Percentiles rank a stretch among this genome's conserved stretches.
Conservation (phyloP, 2,329 filamentous ascomycete genomes). For the Fusarium dlaminii region DNA sequence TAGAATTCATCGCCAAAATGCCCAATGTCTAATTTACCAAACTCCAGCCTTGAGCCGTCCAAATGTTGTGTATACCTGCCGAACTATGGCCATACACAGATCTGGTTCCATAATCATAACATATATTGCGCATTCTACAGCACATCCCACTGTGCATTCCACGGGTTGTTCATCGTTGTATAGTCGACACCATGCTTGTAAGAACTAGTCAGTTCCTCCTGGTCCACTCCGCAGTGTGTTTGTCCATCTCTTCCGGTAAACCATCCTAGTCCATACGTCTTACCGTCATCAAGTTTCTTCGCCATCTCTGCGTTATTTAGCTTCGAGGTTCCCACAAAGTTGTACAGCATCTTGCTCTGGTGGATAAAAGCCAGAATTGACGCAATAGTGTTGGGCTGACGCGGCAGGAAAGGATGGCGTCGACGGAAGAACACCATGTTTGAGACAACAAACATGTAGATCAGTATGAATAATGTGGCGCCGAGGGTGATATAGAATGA, state of each 20-base stretch:
- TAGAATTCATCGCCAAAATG: constrained; percentile 21
- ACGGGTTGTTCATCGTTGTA: constrained; percentile 60
- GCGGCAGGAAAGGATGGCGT: constrained; percentile 75
- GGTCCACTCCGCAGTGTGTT: constrained; percentile 79
- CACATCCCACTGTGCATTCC: constrained; percentile 56
- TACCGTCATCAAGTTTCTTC: constrained; percentile 64
- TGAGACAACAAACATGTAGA: constrained; percentile 70
- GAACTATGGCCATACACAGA: constrained; percentile 17
- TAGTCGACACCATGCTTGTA: constrained; percentile 72
- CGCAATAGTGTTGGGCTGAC: constrained; percentile 82
- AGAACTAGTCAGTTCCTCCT: constrained; percentile 73
- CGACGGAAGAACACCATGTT: constrained; percentile 69
- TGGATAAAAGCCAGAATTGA: constrained; percentile 81
- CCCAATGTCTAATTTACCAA: constrained; percentile 22
- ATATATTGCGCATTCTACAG: constrained; percentile 34
- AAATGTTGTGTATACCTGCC: constrained; percentile 8
- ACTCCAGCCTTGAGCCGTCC: constrained; percentile 4
- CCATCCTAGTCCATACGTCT: constrained; percentile 80
- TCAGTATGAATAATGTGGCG: constrained; percentile 70
- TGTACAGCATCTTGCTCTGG: constrained; percentile 81
- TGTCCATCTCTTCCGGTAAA: constrained; percentile 77
- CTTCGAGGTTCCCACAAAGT: constrained; percentile 76
- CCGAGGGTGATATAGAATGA: constrained; percentile 75
- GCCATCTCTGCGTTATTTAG: constrained; percentile 70
- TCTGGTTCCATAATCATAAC: constrained; percentile 20